Evolutionary conservation across 2,329 filamentous ascomycete species (phyloP), one percentile per base, ranked within the genome.

Genomic region (Cladosporium sp.): DNA sequence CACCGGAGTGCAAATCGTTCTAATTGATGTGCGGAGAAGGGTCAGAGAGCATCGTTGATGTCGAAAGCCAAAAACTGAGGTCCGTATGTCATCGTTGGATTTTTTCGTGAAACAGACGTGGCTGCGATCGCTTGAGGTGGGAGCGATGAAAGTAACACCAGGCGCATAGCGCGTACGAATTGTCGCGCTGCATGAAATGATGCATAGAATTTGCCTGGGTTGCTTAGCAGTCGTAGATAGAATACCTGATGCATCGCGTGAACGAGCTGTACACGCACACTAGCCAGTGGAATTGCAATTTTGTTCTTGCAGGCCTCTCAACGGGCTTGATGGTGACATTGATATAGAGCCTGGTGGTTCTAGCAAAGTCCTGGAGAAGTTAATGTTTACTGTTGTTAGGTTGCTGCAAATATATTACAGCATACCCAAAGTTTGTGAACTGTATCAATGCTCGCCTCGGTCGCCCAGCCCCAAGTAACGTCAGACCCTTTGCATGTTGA

Each of bases 21-120:
- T 31, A 31, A 29, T 31, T 12, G 23, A n/a, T 28, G 56, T 62
- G 49, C 60, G 49, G 60, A 55, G 60, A 62, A 57, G 33, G 55
- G 55, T 57, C n/a, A 37, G 33, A 26, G 18, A 40, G 21, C 28
- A n/a, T 57, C 33, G 33, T n/a, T 35, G 33, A 33, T 40, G 21
- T 57, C 40, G 55, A 57, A 57, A 23, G 53, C 33, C 26, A 26
- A 57, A 57, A 37, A 31, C 16, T 44, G 40, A 2, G n/a, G n/a
- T 10, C 6, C 21, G 40, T 44, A 44, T 44, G 40, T 46, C n/a
- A 46, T 23, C 5, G 40, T 46, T 21, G n/a, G 10, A 26, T 26
- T 12, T 3, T 46, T 6, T 7, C 4, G 11, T 46, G 40, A 12
- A 23, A 12, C 11, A 23, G n/a, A 46, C n/a, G 8, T 46, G n/a